Evolutionary conservation across 257 asterid genomes (phyloP).

Genomic region (Petunia secreta): DNA sequence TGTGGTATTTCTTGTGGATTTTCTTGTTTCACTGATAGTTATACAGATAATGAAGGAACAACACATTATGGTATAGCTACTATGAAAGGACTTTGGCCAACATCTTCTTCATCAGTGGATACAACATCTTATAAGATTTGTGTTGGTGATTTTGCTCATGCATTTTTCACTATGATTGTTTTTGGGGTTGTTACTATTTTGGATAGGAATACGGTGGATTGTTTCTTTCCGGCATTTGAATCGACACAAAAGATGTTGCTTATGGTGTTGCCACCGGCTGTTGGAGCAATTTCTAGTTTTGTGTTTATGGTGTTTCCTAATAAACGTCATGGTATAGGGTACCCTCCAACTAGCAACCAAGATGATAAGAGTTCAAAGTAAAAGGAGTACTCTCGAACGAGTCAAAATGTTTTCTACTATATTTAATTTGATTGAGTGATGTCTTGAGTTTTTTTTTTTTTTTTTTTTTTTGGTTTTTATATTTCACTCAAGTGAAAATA

Average conservation of each 20-base stretch:
- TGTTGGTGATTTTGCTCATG: slow-evolving; percentile 71
- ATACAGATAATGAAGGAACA: slow-evolving; percentile 53
- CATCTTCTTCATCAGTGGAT: slow-evolving; percentile 35
- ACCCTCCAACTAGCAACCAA: slow-evolving; percentile 42
- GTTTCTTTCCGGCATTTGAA: slow-evolving; percentile 72
- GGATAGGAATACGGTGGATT: slow-evolving; percentile 62
- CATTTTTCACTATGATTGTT: slow-evolving; percentile 52
- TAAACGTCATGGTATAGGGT: slow-evolving; percentile 78
- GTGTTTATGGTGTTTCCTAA: slow-evolving; percentile 63
- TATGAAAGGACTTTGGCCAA: slow-evolving; percentile 72
- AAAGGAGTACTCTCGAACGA: neutral
- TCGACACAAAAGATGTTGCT: slow-evolving; percentile 52
- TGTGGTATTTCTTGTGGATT: slow-evolving; percentile 67
- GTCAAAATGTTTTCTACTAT: neutral
- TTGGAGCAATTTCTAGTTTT: slow-evolving; percentile 56
- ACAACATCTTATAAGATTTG: slow-evolving; percentile 51
- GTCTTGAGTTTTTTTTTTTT: neutral
- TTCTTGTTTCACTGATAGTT: slow-evolving; percentile 84
- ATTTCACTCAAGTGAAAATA: neutral
- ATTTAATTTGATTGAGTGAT: slow-evolving; percentile 4
- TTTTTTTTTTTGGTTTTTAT: neutral
- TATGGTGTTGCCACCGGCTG: slow-evolving; percentile 65
- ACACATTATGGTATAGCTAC: slow-evolving; percentile 70
- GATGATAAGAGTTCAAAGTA: slow-evolving; percentile 17
- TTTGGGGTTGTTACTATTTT: slow-evolving; percentile 62